Conservation (phyloP, 2,329 filamentous ascomycete species). For the Colletotrichum sansevieriae region DNA sequence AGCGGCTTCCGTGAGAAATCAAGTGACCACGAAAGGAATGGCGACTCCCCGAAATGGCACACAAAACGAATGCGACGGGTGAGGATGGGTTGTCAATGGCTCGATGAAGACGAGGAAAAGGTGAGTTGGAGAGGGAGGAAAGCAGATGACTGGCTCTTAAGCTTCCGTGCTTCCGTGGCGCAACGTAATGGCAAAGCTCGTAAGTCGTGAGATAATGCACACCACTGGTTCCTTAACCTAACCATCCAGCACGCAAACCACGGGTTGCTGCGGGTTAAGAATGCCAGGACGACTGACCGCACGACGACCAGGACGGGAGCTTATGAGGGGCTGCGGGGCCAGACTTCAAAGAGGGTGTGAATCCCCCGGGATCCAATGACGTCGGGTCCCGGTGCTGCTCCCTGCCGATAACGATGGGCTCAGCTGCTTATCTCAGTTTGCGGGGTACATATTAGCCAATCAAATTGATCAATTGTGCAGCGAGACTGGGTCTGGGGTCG, state of each 20-base stretch:
- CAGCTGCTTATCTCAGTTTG: constrained; percentile 33
- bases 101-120: constrained; percentile 11
- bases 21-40: background rate
- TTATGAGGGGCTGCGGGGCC: constrained; percentile 34
- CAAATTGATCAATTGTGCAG: constrained; percentile 18
- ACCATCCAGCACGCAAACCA: constrained; percentile 8
- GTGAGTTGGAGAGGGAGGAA: background rate
- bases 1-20: background rate
- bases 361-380: constrained; percentile 27
- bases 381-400: constrained; percentile 11
- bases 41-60: background rate
- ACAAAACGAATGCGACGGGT: background rate
- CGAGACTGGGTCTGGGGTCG: background rate
- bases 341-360: background rate
- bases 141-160: constrained; percentile 31
- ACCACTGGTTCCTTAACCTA: constrained; percentile 20
- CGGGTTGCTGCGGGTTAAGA: constrained; percentile 39
- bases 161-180: constrained; percentile 14
- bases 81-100: background rate
- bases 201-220: constrained; percentile 26
- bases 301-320: constrained; percentile 15
- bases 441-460: constrained; percentile 31
- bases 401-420: constrained; percentile 12
- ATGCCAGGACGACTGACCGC: constrained; percentile 9
- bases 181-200: constrained; percentile 21